A percentile compares a stretch with the other conserved stretches of the same genome.
phyloP scores from a whole-genome alignment of 441 rosid species.

The Gossypium gossypioides region DNA sequence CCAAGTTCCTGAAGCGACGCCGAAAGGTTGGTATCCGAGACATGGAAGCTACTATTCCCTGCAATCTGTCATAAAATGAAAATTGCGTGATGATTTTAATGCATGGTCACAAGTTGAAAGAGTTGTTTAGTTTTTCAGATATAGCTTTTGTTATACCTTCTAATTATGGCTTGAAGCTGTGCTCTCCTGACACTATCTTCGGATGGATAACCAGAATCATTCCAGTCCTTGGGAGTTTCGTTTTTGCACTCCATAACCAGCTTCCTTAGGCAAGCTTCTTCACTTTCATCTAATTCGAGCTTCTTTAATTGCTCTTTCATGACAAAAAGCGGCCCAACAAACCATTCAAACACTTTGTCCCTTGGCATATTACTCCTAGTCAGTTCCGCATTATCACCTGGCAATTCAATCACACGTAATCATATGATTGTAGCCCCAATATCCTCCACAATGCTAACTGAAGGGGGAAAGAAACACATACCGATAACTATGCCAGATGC shows the following conservation, averaged over 20 bases:
- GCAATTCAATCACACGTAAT: constrained; percentile 2
- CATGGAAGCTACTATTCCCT: constrained; percentile 68
- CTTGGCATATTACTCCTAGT: constrained; percentile 46
- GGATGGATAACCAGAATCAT: constrained; percentile 45
- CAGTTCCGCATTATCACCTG: constrained; percentile 61
- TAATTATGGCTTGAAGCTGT: constrained; percentile 71
- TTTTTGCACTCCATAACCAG: constrained; percentile 41
- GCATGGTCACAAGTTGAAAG: neutral
- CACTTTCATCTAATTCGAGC: constrained; percentile 39
- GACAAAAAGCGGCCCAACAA: constrained; percentile 49
- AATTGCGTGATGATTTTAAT: neutral
- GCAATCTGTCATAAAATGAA: constrained; percentile 34
- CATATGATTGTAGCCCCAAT: neutral
- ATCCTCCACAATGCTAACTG: neutral
- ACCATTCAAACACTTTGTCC: constrained; percentile 62
- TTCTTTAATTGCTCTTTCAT: constrained; percentile 76
- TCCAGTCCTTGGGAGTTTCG: constrained; percentile 64
- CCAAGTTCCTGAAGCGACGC: constrained; percentile 54
- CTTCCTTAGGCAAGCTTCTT: constrained; percentile 48
- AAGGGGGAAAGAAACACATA: constrained; percentile 27
- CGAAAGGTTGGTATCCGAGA: constrained; percentile 67
- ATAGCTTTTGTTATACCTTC: constrained; percentile 35
- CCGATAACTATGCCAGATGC: constrained; percentile 61
- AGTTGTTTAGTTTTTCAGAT: neutral
- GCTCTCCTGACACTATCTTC: constrained; percentile 50